These are phyloP conservation scores for Quercus bicolor DNA, from an alignment of 306 rosid species.

Conservation along the genomic window DNA sequence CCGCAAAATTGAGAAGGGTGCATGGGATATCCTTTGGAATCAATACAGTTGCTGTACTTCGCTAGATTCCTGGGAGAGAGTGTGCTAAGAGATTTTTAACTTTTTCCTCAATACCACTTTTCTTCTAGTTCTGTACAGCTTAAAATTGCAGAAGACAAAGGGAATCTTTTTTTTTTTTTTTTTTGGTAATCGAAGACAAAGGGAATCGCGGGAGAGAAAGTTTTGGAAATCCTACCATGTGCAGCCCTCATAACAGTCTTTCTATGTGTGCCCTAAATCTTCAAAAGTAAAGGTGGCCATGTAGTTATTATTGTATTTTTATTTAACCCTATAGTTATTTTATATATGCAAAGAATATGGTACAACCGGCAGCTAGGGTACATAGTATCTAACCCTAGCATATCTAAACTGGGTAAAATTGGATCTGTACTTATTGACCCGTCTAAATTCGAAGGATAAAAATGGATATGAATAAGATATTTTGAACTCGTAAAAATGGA, in stretches of 20 bases:
- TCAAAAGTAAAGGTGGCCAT: too few relatives aligned
- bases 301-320: too few relatives aligned
- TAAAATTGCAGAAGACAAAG: slow-evolving; percentile 11
- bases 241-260: background rate
- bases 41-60: background rate
- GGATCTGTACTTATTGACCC: too few relatives aligned
- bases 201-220: slow-evolving; percentile 13
- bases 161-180: slow-evolving; percentile 1
- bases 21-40: slow-evolving; percentile 5
- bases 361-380: background rate
- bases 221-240: slow-evolving; percentile 23
- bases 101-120: background rate
- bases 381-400: too few relatives aligned
- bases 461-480: too few relatives aligned
- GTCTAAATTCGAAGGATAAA: too few relatives aligned
- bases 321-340: background rate
- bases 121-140: background rate
- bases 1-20: slow-evolving; percentile 20
- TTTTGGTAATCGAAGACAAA: background rate
- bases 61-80: slow-evolving; percentile 16
- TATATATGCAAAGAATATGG: background rate
- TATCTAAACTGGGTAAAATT: too few relatives aligned
- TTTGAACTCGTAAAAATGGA: too few relatives aligned
- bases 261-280: background rate
- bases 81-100: slow-evolving; percentile 6